phyloP scores from a whole-genome alignment of 495 filamentous ascomycete genomes.

The Daldinia vernicosa region DNA sequence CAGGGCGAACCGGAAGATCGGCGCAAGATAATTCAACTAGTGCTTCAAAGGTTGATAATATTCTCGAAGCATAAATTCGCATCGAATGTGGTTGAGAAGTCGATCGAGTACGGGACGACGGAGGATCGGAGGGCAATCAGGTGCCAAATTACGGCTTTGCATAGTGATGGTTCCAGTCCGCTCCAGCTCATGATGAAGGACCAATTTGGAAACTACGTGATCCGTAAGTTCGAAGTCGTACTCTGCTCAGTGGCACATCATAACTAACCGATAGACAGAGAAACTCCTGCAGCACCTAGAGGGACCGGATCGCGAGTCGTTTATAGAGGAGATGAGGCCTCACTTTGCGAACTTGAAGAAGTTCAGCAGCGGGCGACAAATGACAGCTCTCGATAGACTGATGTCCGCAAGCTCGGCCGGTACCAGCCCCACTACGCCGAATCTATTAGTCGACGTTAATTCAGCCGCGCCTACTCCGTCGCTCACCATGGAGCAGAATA shows the following conservation, averaged over 20 bases:
- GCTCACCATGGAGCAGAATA: slow-evolving; percentile 70
- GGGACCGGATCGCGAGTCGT: slow-evolving; percentile 68
- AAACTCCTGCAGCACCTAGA: slow-evolving; percentile 78
- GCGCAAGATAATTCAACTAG: slow-evolving; percentile 73
- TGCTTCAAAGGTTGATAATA: slow-evolving; percentile 74
- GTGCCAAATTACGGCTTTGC: slow-evolving; percentile 65
- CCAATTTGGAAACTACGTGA: slow-evolving; percentile 94
- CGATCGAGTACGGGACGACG: slow-evolving; percentile 75
- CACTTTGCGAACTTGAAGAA: slow-evolving; percentile 78
- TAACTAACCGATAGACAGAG: slow-evolving; percentile 62
- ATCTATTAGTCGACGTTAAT: slow-evolving; percentile 58
- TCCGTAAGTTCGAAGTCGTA: slow-evolving; percentile 73
- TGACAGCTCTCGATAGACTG: slow-evolving; percentile 73
- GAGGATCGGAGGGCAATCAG: slow-evolving; percentile 78
- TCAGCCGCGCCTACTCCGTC: slow-evolving; percentile 65
- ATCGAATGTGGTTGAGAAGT: slow-evolving; percentile 97
- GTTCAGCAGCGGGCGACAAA: slow-evolving; percentile 79
- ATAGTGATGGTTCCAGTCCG: slow-evolving; percentile 71
- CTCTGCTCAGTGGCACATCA: neutral
- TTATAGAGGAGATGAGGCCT: slow-evolving; percentile 78
- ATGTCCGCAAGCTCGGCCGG: slow-evolving; percentile 52
- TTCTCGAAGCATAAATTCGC: slow-evolving; percentile 96
- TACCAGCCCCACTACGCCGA: slow-evolving; percentile 44
- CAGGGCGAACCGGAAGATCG: slow-evolving; percentile 82
- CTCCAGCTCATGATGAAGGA: slow-evolving; percentile 85